Percentiles rank a stretch among this genome's conserved stretches.
phyloP scores from a whole-genome alignment of 2,329 filamentous ascomycete species.

The Eurotiales sp. region DNA sequence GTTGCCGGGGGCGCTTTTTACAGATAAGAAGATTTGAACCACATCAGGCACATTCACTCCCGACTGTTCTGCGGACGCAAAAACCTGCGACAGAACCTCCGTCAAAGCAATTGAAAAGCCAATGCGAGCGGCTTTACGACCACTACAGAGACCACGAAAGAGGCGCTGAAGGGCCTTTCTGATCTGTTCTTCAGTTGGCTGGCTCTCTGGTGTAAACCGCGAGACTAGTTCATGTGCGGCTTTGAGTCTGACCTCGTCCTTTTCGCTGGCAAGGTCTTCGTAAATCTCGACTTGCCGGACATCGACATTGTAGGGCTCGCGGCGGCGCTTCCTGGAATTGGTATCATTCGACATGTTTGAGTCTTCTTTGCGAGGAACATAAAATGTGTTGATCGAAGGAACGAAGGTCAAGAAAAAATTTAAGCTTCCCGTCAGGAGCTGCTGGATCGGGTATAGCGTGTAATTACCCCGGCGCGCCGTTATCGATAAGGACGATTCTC shows the following conservation, averaged over 20 bases:
- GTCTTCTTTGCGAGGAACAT: neutral
- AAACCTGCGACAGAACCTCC: conserved; percentile 71
- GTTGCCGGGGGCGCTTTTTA: conserved; percentile 49
- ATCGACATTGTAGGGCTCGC: conserved; percentile 41
- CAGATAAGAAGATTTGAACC: conserved; percentile 50
- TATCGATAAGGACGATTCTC: neutral
- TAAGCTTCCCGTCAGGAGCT: conserved; percentile 10
- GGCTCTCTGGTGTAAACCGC: conserved; percentile 41
- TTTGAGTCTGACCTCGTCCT: conserved; percentile 44
- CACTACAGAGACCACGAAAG: conserved; percentile 83
- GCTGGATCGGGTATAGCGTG: conserved; percentile 21
- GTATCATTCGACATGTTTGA: conserved; percentile 28
- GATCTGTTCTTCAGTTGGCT: conserved; percentile 38
- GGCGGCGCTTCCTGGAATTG: conserved; percentile 35
- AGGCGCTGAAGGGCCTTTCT: conserved; percentile 56
- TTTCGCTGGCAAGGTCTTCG: conserved; percentile 46
- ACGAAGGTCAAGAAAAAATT: conserved; percentile 17
- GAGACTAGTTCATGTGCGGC: conserved; percentile 43
- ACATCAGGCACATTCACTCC: conserved; percentile 40
- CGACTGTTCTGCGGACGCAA: conserved; percentile 32
- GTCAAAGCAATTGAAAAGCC: conserved; percentile 88
- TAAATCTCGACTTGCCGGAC: conserved; percentile 47
- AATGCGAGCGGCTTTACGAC: conserved; percentile 79
- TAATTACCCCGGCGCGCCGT: neutral
- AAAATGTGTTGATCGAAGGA: neutral